These are phyloP conservation scores for Talinum fruticosum DNA, from an alignment of 148 eudicot species.

Conservation along the genomic window DNA sequence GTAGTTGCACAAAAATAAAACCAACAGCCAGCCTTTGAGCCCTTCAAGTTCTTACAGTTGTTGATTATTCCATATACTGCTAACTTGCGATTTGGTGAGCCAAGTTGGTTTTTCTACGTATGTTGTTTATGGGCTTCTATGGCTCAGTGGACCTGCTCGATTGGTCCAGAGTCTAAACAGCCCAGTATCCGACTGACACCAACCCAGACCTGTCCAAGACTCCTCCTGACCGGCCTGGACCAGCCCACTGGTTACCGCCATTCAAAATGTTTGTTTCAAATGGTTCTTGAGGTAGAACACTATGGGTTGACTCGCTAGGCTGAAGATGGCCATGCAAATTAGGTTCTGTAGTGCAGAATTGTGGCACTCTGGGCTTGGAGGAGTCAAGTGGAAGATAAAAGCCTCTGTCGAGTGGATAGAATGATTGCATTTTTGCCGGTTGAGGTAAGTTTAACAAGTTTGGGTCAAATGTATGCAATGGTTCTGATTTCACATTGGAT, in stretches of 20 bases:
- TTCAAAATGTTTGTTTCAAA: slow-evolving; percentile 18
- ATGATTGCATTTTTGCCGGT: neutral
- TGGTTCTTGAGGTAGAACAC: slow-evolving; percentile 20
- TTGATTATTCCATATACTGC: too few relatives aligned
- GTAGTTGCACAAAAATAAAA: too few relatives aligned
- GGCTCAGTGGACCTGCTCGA: neutral
- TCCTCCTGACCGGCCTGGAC: neutral
- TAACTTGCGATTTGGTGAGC: neutral
- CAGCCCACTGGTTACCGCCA: neutral
- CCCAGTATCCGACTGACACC: neutral
- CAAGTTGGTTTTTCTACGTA: neutral
- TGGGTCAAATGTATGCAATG: neutral
- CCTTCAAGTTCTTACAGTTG: neutral
- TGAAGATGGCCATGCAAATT: slow-evolving; percentile 16
- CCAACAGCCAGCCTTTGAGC: neutral
- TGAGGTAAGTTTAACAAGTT: slow-evolving; percentile 10
- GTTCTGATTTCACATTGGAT: neutral
- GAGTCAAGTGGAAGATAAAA: slow-evolving; percentile 17
- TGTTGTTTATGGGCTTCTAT: neutral
- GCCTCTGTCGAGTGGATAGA: neutral
- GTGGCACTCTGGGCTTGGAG: slow-evolving; percentile 12
- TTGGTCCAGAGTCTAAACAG: neutral
- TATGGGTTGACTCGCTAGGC: slow-evolving; percentile 9
- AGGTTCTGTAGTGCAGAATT: slow-evolving; percentile 9
- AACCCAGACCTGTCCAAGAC: neutral